Percentiles rank a stretch among this genome's conserved stretches.
Evolutionary conservation across 768 basidiomycete genomes (phyloP).

Genomic region (Lentinula sp.): DNA sequence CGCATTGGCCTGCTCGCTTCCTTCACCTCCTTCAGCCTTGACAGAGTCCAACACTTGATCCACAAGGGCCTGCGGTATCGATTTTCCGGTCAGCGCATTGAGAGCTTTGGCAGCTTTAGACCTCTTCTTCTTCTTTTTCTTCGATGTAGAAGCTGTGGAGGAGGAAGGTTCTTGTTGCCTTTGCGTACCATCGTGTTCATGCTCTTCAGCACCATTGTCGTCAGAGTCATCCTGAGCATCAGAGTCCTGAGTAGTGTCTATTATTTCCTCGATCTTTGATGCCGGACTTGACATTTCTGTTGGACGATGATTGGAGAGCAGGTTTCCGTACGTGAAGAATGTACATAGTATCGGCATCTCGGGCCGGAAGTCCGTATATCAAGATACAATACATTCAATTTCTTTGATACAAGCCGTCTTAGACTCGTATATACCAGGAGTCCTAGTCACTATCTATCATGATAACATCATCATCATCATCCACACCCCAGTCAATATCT

Average conservation of each 20-base stretch:
- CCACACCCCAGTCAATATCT: constrained; percentile 66
- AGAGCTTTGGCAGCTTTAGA: constrained; percentile 56
- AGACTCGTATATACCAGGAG: not conserved
- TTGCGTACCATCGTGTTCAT: constrained; percentile 3
- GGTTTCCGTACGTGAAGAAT: not conserved
- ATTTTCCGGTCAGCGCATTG: constrained; percentile 39
- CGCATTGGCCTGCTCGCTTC: constrained; percentile 42
- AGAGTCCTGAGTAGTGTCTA: constrained; percentile 16
- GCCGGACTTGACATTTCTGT: constrained; percentile 10
- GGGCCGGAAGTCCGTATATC: not conserved
- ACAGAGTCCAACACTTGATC: constrained; percentile 64
- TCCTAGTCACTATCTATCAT: constrained; percentile 74
- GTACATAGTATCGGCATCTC: not conserved
- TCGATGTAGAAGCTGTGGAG: constrained; percentile 39
- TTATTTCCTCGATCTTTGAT: constrained; percentile 17
- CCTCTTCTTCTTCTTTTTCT: constrained; percentile 90
- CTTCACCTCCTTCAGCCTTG: constrained; percentile 46
- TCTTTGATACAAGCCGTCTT: too few species aligned
- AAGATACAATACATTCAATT: too few species aligned
- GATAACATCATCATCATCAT: constrained; percentile 76
- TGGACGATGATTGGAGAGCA: not conserved
- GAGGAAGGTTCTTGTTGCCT: constrained; percentile 13
- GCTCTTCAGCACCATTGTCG: not conserved
- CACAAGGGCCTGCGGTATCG: constrained; percentile 56
- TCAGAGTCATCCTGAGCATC: constrained; percentile 12